These are phyloP conservation scores for Fusarium paranaense DNA, from an alignment of 2,329 filamentous ascomycete species.

Conservation along the genomic window DNA sequence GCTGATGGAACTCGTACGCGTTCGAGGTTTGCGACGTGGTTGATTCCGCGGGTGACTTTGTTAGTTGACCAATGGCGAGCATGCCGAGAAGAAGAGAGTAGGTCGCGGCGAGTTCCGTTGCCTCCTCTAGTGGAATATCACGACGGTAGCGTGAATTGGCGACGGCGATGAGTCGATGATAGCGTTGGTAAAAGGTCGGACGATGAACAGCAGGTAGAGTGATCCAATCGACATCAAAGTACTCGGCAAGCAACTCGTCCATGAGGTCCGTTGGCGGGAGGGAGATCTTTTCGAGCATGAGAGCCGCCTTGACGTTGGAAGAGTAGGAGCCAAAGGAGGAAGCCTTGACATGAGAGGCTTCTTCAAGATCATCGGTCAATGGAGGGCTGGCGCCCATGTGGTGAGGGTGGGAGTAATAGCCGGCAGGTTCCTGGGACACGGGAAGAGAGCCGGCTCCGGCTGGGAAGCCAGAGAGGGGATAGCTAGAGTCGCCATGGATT, in stretches of 20 bases:
- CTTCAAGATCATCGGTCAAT: conserved; percentile 44
- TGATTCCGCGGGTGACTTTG: conserved; percentile 21
- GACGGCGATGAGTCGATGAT: conserved; percentile 44
- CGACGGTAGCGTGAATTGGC: conserved; percentile 44
- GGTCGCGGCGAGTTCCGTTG: conserved; percentile 41
- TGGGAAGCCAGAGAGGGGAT: conserved; percentile 27
- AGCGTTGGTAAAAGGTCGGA: conserved; percentile 39
- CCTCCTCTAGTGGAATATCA: conserved; percentile 43
- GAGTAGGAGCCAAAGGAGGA: conserved; percentile 45
- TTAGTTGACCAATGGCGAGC: conserved; percentile 41
- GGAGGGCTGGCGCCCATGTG: conserved; percentile 43
- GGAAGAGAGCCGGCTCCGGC: conserved; percentile 24
- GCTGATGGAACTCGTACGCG: conserved; percentile 41
- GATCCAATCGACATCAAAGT: conserved; percentile 43
- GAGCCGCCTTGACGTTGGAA: conserved; percentile 42
- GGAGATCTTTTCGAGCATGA: conserved; percentile 44
- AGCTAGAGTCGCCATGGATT: conserved; percentile 34
- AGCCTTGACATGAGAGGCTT: conserved; percentile 30
- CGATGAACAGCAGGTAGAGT: conserved; percentile 40
- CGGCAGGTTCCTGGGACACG: conserved; percentile 31
- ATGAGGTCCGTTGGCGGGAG: conserved; percentile 42
- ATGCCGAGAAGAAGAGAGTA: conserved; percentile 41
- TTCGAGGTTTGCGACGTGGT: conserved; percentile 9
- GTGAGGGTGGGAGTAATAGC: conserved; percentile 31
- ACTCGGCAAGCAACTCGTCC: conserved; percentile 42